These are phyloP conservation scores for Alternaria dauci DNA, from an alignment of 2,329 filamentous ascomycete genomes.

Conservation along the genomic window DNA sequence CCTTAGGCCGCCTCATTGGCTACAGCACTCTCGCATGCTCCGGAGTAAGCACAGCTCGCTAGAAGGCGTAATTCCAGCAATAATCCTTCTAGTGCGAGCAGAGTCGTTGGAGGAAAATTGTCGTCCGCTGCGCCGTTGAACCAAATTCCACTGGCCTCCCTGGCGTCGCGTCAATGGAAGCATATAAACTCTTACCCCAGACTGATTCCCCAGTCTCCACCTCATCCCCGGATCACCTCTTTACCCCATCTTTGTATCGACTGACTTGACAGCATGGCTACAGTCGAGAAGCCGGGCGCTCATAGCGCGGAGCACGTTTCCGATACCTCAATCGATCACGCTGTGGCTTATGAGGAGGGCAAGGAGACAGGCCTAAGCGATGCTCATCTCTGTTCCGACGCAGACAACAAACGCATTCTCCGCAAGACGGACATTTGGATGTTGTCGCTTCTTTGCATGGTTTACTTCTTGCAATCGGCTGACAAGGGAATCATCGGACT, in stretches of 20 bases:
- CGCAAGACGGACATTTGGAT: slow-evolving; percentile 35
- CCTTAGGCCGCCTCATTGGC: slow-evolving; percentile 2
- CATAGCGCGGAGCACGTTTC: slow-evolving; percentile 21
- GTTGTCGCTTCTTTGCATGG: slow-evolving; percentile 36
- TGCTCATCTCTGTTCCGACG: slow-evolving; percentile 30
- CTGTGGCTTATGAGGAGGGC: slow-evolving; percentile 31
- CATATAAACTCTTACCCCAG: slow-evolving; percentile 15
- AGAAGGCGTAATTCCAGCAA: background rate
- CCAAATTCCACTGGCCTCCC: background rate
- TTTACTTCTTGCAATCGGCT: slow-evolving; percentile 35
- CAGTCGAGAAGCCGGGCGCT: slow-evolving; percentile 22
- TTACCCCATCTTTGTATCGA: background rate
- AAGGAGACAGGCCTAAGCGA: slow-evolving; percentile 24
- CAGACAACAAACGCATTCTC: slow-evolving; percentile 33
- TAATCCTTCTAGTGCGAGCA: background rate
- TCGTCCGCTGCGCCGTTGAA: slow-evolving; percentile 6
- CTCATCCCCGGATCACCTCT: slow-evolving; percentile 11
- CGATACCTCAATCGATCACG: slow-evolving; percentile 20
- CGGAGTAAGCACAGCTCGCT: background rate
- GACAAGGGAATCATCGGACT: slow-evolving; percentile 61
- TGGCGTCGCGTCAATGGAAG: background rate
- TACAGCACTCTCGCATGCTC: background rate
- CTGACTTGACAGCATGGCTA: slow-evolving; percentile 22
- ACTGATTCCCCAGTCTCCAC: slow-evolving; percentile 13
- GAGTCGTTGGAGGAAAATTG: slow-evolving; percentile 14